A percentile compares a stretch with the other conserved stretches of the same genome.
phyloP scores from a whole-genome alignment of 306 rosid species.

The Cajanus cajan region DNA sequence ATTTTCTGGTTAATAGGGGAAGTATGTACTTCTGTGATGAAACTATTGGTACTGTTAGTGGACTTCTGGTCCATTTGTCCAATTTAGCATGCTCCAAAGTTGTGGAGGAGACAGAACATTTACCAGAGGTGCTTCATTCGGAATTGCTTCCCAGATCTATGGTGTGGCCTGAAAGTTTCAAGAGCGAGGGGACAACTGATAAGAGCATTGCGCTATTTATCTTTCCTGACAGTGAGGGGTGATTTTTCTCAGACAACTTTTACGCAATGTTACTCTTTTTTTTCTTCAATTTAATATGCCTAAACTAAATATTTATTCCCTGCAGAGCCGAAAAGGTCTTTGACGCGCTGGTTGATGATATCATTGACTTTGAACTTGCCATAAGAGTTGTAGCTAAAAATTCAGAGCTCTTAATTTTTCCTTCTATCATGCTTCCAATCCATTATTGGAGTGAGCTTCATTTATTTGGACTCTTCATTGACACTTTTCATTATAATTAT shows the following conservation, averaged over 20 bases:
- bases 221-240: slow-evolving; percentile 69
- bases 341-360: slow-evolving; percentile 45
- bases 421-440: slow-evolving; percentile 56
- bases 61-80: slow-evolving; percentile 68
- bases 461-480: slow-evolving; percentile 2
- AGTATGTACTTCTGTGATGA: slow-evolving; percentile 39
- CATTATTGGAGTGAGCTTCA: slow-evolving; percentile 53
- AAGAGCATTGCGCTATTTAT: slow-evolving; percentile 66
- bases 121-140: slow-evolving; percentile 46
- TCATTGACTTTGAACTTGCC: slow-evolving; percentile 51
- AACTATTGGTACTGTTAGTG: slow-evolving; percentile 27
- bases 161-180: slow-evolving; percentile 76
- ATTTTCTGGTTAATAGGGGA: slow-evolving; percentile 61
- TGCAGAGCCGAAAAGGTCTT: slow-evolving; percentile 50
- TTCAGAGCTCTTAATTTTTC: slow-evolving; percentile 68
- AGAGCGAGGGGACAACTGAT: slow-evolving; percentile 47
- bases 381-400: slow-evolving; percentile 48
- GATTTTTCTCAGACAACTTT: slow-evolving; percentile 11
- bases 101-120: slow-evolving; percentile 40
- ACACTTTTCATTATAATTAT: slow-evolving; percentile 5
- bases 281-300: slow-evolving; percentile 10
- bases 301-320: neutral
- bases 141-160: slow-evolving; percentile 43
- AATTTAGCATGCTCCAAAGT: slow-evolving; percentile 62
- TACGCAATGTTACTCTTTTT: neutral